phyloP scores from a whole-genome alignment of 108 stramenopile species.

The Pseudonitzschia multistriata region DNA sequence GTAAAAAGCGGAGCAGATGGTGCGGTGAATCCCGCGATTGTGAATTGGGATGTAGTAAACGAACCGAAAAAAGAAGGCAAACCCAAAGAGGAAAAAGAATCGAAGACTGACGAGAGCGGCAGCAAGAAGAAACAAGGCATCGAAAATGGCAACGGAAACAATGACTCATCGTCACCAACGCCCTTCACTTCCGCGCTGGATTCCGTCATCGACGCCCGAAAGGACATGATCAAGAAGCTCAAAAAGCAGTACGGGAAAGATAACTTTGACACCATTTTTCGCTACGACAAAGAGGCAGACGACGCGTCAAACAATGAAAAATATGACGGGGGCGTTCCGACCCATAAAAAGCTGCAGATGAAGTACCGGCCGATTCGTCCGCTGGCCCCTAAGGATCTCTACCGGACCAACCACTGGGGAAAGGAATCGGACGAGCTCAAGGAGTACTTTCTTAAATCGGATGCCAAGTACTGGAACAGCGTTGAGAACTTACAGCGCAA shows the following conservation, averaged over 20 bases:
- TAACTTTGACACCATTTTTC: constrained; percentile 20
- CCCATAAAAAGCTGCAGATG: background rate
- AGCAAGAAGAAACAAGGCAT: too few species aligned
- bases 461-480: background rate
- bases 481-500: constrained; percentile 20
- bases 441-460: background rate
- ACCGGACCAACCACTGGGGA: background rate
- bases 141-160: too few species aligned
- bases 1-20: too few species aligned
- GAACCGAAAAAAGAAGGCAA: too few species aligned
- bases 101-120: too few species aligned
- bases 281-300: background rate
- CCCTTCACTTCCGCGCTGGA: background rate
- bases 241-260: constrained; percentile 21
- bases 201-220: background rate
- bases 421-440: background rate
- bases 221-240: background rate
- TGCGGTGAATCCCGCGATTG: too few species aligned
- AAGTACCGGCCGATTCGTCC: background rate
- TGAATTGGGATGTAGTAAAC: too few species aligned
- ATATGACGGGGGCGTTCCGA: background rate
- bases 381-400: background rate
- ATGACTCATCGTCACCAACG: too few species aligned
- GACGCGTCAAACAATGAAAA: background rate
- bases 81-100: too few species aligned